phyloP scores from a whole-genome alignment of 139 green algal genomes.

The Chlorella ohadii region DNA sequence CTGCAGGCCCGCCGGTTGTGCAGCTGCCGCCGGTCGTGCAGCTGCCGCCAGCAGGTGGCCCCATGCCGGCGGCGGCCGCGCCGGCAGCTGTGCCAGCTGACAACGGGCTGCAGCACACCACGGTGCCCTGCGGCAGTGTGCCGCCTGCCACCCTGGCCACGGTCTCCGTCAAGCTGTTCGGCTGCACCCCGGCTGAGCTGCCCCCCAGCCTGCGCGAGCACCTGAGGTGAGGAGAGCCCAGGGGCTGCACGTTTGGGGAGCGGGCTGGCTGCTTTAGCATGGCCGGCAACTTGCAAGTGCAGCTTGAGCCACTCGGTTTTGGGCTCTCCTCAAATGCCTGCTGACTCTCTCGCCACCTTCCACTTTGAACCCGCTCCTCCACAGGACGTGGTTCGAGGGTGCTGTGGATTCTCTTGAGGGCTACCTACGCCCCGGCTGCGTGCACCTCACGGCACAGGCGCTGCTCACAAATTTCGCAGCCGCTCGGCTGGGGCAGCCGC shows the following conservation, averaged over 20 bases:
- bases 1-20: neutral
- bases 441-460: slow-evolving; percentile 77
- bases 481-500: neutral
- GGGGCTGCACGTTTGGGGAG: neutral
- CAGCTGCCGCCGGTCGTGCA: neutral
- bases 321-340: no score
- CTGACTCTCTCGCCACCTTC: no score
- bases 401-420: slow-evolving; percentile 56
- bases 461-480: slow-evolving; percentile 36
- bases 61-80: no score
- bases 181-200: slow-evolving; percentile 75
- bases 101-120: no score
- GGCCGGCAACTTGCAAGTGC: neutral
- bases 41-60: neutral
- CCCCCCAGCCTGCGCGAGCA: slow-evolving; percentile 45
- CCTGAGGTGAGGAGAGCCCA: neutral
- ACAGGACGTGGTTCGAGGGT: slow-evolving; percentile 36
- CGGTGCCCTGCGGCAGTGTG: neutral
- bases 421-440: slow-evolving; percentile 81
- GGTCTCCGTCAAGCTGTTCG: slow-evolving; percentile 84
- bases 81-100: neutral
- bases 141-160: slow-evolving; percentile 10
- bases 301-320: no score
- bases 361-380: neutral
- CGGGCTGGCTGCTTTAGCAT: neutral